Evolutionary conservation across 495 filamentous ascomycete genomes (phyloP), one percentile per base, ranked within the genome.

Genomic region (Aspergillus sclerotioniger): DNA sequence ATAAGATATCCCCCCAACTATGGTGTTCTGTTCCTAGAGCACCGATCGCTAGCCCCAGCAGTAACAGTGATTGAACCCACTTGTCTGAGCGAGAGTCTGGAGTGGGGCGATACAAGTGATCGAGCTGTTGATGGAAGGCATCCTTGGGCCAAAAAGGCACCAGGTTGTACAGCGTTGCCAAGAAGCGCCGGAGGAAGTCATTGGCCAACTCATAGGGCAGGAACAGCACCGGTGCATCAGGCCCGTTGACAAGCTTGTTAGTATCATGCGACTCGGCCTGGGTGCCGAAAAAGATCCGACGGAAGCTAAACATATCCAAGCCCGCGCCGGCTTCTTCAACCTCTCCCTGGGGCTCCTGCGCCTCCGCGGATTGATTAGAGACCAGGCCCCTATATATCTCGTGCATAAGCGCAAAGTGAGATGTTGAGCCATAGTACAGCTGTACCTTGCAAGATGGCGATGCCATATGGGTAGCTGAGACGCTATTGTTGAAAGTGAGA

Each of bases 331-430:
- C 76, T 67, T 80, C 76, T 49, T 77, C 72, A 0, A 78, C 74
- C 25, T 71, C 69, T 15, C 67, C 64, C 12, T 67, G 67, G 1
- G 68, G 66, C 17, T 61, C 57, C 28, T 61, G 51, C 8, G 46
- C 56, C 47, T 50, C 15, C 60, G 53, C n/a, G 60, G 59, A n/a
- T 62, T 45, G 1, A 63, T 57, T 60, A 8, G 69, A 62, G 17
- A 74, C 59, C 10, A 79, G 59, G 41, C 73, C 74, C 8, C 72
- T 63, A 51, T 80, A 76, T 32, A 78, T 66, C 37, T 77, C 69
- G 44, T 77, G 73, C 69, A 78, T 75, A 0, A 80, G 70, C 1
- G 75, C 63, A 54, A 80, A 80, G 53, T 78, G 72, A 5, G 76
- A 78, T 0, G 74, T 72, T 0, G 76, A 71, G 0, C 76, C 76